Base-by-base conservation (phyloP, 257 asterid genomes). In the Linaria vulgaris region DNA sequence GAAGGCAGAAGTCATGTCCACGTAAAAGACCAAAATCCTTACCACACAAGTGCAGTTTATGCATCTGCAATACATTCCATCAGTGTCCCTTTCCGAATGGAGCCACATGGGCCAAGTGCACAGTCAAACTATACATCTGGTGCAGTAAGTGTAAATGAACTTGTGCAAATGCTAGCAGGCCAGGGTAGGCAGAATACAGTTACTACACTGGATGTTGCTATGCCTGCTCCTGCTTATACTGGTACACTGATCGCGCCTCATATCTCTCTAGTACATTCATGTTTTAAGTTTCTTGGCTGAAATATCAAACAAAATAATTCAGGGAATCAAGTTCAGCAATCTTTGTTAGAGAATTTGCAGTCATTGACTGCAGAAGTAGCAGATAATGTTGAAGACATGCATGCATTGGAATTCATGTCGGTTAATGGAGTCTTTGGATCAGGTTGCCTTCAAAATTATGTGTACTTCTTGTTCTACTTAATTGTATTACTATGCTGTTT, bases 21-120 rank as follows among this genome's bases (percentile, higher is more conserved):
- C 63, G 64, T 88, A 73, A 79, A 86, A 25, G 96, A 91, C 52
- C 69, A 71, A 48, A 87, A 89, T 71, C 80, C 78, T 43, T 92
- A 85, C 70, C 90, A 92, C 85, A 74, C 94, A 14, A 88, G 96
- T 72, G 95, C 98, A 56, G 79, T 92, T 75, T 89, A 92, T 78
- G 97, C 98, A 22, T 83, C 98, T 69, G 95, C 95, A 24, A 70
- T 92, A 58, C 95, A 89, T 77, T 85, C 98, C 54, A 73, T 87
- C 74, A 82, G 87, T 70, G 95, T 92, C 62, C 98, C 98, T 65
- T 85, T 87, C 72, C 75, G 91, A 77, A 85, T 92, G 87, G 82
- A 82, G 71, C 94, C 78, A 55, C 81, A 69, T 30, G 85, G 94
- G 39, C 96, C 96, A 56, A 79, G 79, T 79, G 70, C 85, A 17